Conservation (phyloP, 768 basidiomycete species). For the Paxillus ammoniavirescens region DNA sequence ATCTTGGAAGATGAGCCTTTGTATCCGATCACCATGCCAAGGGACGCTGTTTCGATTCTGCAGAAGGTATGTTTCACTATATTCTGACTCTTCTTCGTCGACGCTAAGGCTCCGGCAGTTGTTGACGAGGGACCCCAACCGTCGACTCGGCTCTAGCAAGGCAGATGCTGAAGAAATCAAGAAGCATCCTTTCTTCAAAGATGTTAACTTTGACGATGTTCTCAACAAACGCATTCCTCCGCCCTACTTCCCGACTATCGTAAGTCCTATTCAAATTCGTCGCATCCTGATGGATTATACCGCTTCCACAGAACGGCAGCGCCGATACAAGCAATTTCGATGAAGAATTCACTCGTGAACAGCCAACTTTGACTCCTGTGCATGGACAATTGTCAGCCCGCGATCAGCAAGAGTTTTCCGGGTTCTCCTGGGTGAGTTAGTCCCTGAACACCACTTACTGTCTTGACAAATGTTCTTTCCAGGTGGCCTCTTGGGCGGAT, state of each 20-base stretch:
- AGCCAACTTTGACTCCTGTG: conserved; percentile 96
- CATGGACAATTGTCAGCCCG: conserved; percentile 87
- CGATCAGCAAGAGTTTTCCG: conserved; percentile 95
- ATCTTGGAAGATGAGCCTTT: conserved; percentile 97
- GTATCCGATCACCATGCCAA: conserved; percentile 99
- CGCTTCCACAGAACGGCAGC: conserved; percentile 61
- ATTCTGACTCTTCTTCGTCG: neutral
- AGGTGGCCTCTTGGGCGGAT: conserved; percentile 59
- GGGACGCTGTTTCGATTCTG: conserved; percentile 92
- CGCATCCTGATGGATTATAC: conserved; percentile 6
- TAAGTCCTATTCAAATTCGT: conserved; percentile 38
- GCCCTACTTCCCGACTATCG: conserved; percentile 96
- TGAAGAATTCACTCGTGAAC: conserved; percentile 94
- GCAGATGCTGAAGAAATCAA: conserved; percentile 97
- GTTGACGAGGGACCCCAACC: conserved; percentile 85
- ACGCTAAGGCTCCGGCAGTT: conserved; percentile 48
- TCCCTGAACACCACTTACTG: neutral
- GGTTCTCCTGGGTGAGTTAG: conserved; percentile 84
- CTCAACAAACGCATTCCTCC: conserved; percentile 95
- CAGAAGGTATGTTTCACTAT: conserved; percentile 65
- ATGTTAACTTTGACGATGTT: conserved; percentile 97
- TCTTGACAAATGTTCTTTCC: neutral
- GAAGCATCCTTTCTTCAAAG: conserved; percentile 97
- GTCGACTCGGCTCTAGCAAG: conserved; percentile 88
- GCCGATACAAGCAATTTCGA: conserved; percentile 94